Base-by-base conservation (phyloP, 1,139 yeast species). In the Yarrowia galli region DNA sequence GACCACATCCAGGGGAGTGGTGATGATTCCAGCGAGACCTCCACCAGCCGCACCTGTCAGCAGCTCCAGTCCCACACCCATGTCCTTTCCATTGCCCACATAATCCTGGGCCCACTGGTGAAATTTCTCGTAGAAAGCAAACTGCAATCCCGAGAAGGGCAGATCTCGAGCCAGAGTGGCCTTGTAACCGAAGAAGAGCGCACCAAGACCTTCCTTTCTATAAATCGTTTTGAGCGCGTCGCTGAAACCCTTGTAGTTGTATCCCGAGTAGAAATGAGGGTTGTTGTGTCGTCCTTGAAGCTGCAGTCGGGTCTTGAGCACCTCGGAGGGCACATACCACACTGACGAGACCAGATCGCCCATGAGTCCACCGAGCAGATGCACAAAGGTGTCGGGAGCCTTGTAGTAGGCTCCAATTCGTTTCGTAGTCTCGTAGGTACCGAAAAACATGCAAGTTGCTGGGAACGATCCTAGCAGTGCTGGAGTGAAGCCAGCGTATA, bases 261-360 rank as follows among this genome's bases (percentile, higher is more conserved):
- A 95, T 0, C 97, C 98, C 15, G 92, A 91, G 64, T 82, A 77
- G 70, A 93, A 92, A 76, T 83, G 82, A 0, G 90, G 91, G 76
- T 93, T 95, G 77, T 92, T 91, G 78, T 85, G 84, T 65, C 87
- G 83, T 0, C 99, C 99, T 78, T 95, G 99, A 67, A 95, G 80
- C 79, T 95, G 99, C 65, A 95, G 79, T 73, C 99, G 83, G 9
- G 99, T 92, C 77, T 96, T 95, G 69, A 95, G 79, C n/a, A 95
- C 98, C 76, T 95, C 99, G 42, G 95, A 88, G 2, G 99, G 99
- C n/a, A 95, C 99, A 74, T 95, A 95, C 60, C 92, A 88, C n/a
- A 95, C 79, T 74, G 97, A 89, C 40, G 96, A 89, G 2, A 92
- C 95, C 69, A 95, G 82, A 77, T 95, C 99, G 32, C 98, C 99